phyloP scores from a whole-genome alignment of 148 eudicot genomes.

The Heliamphora exappendiculata region DNA sequence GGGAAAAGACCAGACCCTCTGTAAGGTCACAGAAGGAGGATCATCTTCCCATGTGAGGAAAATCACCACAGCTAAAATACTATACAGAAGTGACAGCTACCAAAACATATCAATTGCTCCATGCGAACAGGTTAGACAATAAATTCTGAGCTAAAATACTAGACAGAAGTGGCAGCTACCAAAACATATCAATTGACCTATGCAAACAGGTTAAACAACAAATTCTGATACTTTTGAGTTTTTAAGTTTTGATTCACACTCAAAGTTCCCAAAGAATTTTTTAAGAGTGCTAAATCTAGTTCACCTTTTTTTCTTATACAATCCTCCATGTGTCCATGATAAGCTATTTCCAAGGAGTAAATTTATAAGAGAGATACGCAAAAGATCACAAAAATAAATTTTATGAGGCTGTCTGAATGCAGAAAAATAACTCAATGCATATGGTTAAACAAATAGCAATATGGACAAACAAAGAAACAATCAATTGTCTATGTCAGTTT shows the following conservation, averaged over 20 bases:
- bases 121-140: too few relatives aligned
- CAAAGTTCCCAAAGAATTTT: neutral
- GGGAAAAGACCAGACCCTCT: neutral
- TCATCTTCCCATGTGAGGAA: too few relatives aligned
- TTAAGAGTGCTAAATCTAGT: neutral
- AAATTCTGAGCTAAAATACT: too few relatives aligned
- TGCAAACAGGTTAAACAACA: neutral
- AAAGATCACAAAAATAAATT: neutral
- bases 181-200: neutral
- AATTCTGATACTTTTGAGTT: neutral
- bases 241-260: neutral
- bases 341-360: neutral
- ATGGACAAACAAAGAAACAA: neutral
- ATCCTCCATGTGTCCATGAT: neutral
- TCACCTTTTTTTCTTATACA: neutral
- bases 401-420: neutral
- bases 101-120: too few relatives aligned
- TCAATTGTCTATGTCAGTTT: neutral
- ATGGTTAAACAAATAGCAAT: neutral
- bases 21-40: too few relatives aligned
- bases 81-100: too few relatives aligned
- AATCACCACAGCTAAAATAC: too few relatives aligned
- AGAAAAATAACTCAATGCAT: neutral
- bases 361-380: too few relatives aligned
- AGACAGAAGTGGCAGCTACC: too few relatives aligned